phyloP scores from a whole-genome alignment of 2,329 filamentous ascomycete genomes.

The Stromatinia cepivora region DNA sequence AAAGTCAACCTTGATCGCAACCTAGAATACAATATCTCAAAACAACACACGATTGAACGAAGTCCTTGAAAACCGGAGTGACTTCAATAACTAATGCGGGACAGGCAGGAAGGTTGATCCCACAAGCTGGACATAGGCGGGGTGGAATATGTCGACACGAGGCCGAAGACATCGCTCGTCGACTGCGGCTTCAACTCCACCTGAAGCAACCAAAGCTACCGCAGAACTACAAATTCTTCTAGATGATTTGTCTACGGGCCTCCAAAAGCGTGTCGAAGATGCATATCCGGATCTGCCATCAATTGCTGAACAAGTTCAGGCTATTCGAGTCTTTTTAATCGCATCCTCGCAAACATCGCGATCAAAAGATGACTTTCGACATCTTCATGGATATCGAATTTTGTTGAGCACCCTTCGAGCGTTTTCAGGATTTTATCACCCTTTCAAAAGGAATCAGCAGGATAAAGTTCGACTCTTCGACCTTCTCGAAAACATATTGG shows the following conservation, averaged over 20 bases:
- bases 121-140: conserved; percentile 36
- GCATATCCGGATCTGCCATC: conserved; percentile 40
- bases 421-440: conserved; percentile 75
- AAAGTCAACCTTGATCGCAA: conserved; percentile 16
- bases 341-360: conserved; percentile 50
- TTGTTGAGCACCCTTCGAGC: conserved; percentile 68
- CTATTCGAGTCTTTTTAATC: conserved; percentile 38
- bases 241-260: conserved; percentile 46
- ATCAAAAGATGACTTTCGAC: conserved; percentile 78
- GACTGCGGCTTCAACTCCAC: conserved; percentile 59
- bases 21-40: not conserved
- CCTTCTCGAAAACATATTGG: conserved; percentile 69
- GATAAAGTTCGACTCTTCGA: conserved; percentile 67
- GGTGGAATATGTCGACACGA: conserved; percentile 50
- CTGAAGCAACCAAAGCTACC: conserved; percentile 59
- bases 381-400: conserved; percentile 74
- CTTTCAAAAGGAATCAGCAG: conserved; percentile 57
- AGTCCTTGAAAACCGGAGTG: not conserved
- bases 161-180: conserved; percentile 63
- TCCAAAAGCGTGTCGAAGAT: conserved; percentile 28
- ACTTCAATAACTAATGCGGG: conserved; percentile 33
- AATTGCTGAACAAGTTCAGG: conserved; percentile 38
- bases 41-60: conserved; percentile 28
- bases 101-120: conserved; percentile 28
- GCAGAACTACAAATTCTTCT: conserved; percentile 59